phyloP scores from a whole-genome alignment of 106 monocot species.

The Dendrobium huoshanense region DNA sequence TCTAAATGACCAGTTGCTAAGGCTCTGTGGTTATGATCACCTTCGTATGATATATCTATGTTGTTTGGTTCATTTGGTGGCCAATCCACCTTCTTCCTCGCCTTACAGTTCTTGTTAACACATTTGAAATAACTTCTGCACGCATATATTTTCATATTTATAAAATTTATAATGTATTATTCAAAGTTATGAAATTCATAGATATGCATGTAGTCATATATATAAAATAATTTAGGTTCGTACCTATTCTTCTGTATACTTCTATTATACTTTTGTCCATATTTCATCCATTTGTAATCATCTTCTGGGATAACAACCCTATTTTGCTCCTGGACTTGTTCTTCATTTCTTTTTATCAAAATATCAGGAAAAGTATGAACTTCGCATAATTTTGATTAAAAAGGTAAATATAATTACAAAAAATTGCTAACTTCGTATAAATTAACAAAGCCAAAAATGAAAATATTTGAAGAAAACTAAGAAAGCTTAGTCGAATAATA shows the following conservation, averaged over 20 bases:
- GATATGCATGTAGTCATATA: neutral
- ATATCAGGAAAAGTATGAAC: too few species aligned
- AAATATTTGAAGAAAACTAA: too few species aligned
- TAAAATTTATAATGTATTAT: neutral
- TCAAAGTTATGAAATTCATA: neutral
- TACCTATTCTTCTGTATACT: slow-evolving; percentile 35
- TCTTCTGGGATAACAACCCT: slow-evolving; percentile 18
- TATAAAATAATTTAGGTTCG: neutral
- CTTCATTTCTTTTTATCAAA: too few species aligned
- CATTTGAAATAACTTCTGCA: slow-evolving; percentile 56
- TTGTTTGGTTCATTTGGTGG: neutral
- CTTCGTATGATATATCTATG: too few species aligned
- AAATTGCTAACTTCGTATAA: too few species aligned
- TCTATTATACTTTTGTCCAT: slow-evolving; percentile 46
- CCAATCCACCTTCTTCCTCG: slow-evolving; percentile 59
- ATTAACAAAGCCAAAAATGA: too few species aligned
- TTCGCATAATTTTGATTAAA: too few species aligned
- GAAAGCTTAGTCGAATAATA: too few species aligned
- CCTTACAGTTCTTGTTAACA: slow-evolving; percentile 23
- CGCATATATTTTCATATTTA: neutral
- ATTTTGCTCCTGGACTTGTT: too few species aligned
- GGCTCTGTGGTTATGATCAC: too few species aligned
- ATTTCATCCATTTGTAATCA: slow-evolving; percentile 51
- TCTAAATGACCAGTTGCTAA: neutral
- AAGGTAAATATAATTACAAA: too few species aligned